These are phyloP conservation scores for Melocanna baccifera DNA, from an alignment of 176 grass and related monocot genomes.

Conservation along the genomic window DNA sequence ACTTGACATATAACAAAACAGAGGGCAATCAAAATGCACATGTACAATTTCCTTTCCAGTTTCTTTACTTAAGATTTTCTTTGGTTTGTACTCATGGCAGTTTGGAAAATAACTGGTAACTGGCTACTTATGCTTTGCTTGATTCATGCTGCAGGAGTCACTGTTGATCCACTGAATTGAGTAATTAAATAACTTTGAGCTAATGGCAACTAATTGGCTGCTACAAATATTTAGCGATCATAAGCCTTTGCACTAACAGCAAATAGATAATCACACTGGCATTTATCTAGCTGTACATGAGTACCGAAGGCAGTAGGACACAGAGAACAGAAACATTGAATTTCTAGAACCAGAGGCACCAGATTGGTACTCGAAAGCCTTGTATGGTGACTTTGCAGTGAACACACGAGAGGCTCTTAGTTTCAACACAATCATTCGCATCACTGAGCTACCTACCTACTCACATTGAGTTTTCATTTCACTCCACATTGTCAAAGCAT, in stretches of 20 bases:
- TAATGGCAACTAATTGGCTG: neutral
- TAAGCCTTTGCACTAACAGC: neutral
- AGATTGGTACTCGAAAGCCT: neutral
- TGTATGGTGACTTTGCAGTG: neutral
- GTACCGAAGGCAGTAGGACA: neutral
- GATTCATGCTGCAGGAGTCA: neutral
- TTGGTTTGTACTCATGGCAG: neutral
- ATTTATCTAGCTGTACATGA: neutral
- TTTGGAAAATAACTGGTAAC: neutral
- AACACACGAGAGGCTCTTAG: neutral
- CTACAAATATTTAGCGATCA: neutral
- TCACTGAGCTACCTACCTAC: neutral
- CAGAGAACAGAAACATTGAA: neutral
- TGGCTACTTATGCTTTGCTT: neutral
- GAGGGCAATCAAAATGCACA: neutral
- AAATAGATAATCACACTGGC: neutral
- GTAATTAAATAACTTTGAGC: neutral
- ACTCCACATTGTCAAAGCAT: neutral
- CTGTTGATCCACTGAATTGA: neutral
- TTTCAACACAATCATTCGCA: neutral
- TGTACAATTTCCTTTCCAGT: neutral
- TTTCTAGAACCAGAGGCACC: neutral
- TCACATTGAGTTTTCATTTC: neutral
- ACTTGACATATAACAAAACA: neutral
- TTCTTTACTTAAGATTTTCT: neutral